Conservation (phyloP, 2,329 filamentous ascomycete genomes). For the Knoxdaviesia capensis region DNA sequence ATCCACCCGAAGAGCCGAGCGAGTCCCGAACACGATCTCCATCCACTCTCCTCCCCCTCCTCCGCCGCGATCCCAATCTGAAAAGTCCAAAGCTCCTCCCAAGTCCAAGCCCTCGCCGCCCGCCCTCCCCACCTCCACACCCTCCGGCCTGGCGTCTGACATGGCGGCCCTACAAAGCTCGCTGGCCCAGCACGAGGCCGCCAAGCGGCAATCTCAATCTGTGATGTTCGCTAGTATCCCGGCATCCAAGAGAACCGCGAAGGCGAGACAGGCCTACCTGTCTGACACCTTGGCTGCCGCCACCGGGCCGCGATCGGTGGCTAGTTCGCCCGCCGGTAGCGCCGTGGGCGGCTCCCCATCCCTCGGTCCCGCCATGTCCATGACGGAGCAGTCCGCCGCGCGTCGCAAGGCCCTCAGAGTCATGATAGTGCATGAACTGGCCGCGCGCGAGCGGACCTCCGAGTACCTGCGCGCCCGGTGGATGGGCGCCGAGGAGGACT, state of each 20-base stretch:
- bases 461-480: slow-evolving; percentile 29
- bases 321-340: slow-evolving; percentile 34
- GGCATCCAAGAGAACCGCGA: slow-evolving; percentile 6
- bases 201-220: slow-evolving; percentile 14
- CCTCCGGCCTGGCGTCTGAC: slow-evolving; percentile 25
- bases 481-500: slow-evolving; percentile 30
- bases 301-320: slow-evolving; percentile 17
- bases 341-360: slow-evolving; percentile 32
- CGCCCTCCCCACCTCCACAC: slow-evolving; percentile 7
- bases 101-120: slow-evolving; percentile 13
- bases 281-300: slow-evolving; percentile 12
- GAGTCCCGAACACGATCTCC: slow-evolving; percentile 29
- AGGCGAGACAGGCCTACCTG: slow-evolving; percentile 1
- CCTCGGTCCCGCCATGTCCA: slow-evolving; percentile 24
- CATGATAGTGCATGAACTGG: slow-evolving; percentile 39
- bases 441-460: slow-evolving; percentile 28
- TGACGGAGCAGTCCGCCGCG: slow-evolving; percentile 29
- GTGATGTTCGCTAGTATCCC: slow-evolving; percentile 2
- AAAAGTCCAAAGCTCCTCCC: slow-evolving; percentile 1
- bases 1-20: slow-evolving; percentile 22
- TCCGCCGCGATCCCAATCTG: not conserved
- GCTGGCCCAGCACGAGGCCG: slow-evolving; percentile 20
- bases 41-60: slow-evolving; percentile 18
- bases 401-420: slow-evolving; percentile 31
- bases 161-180: slow-evolving; percentile 27